Percentiles rank a stretch among this genome's conserved stretches.
Evolutionary conservation across 1,284 basidiomycete genomes (phyloP).

Genomic region (Cryptococcus sp.): DNA sequence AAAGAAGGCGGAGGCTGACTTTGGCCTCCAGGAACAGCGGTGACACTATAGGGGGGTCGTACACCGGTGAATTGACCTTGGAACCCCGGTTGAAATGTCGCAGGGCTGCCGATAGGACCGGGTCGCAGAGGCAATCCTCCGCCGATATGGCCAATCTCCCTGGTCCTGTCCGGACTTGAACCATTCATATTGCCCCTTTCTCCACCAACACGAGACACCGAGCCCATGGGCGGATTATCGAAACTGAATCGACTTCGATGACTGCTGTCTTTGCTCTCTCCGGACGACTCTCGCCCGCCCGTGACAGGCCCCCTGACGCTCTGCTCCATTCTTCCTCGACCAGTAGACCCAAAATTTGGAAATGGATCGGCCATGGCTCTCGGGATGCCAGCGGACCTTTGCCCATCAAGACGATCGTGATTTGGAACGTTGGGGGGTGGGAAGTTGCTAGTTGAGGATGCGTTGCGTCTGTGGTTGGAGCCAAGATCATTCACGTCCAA

Average conservation of each 20-base stretch:
- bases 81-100: conserved; percentile 13
- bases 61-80: conserved; percentile 4
- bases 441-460: not conserved
- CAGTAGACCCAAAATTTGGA: conserved; percentile 14
- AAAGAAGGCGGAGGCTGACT: not conserved
- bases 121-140: conserved; percentile 1
- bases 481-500: conserved; percentile 57
- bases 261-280: conserved; percentile 21
- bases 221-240: conserved; percentile 17
- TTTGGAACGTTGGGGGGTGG: conserved; percentile 11
- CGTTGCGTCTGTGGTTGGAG: conserved; percentile 24
- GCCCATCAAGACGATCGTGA: conserved; percentile 10
- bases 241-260: conserved; percentile 25
- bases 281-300: conserved; percentile 17
- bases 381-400: not conserved
- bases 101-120: conserved; percentile 21
- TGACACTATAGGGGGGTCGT: not conserved
- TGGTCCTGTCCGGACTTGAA: conserved; percentile 2
- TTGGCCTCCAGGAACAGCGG: not conserved
- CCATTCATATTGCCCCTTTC: not conserved
- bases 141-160: conserved; percentile 13
- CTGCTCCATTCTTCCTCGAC: conserved; percentile 22
- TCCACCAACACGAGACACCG: conserved; percentile 5
- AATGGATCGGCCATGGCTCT: conserved; percentile 6
- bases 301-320: conserved; percentile 1